These are phyloP conservation scores for Ceratobasidium sp. DNA, from an alignment of 1,284 basidiomycete genomes.

Conservation along the genomic window DNA sequence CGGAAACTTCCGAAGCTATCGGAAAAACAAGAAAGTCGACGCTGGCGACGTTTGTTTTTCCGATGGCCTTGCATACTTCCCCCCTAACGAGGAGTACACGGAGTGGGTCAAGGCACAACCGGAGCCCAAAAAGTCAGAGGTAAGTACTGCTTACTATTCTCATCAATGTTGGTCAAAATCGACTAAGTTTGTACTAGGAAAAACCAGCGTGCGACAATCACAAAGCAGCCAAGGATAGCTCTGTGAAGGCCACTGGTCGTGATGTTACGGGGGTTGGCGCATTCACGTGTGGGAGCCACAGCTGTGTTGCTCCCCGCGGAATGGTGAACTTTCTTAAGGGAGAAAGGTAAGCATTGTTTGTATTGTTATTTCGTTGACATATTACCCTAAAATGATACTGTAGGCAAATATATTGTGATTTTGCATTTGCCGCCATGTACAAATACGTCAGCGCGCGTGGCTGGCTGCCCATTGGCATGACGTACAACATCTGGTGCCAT, in stretches of 20 bases:
- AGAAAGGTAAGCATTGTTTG: slow-evolving; percentile 5
- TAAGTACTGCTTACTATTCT: neutral
- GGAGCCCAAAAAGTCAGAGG: neutral
- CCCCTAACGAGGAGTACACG: neutral
- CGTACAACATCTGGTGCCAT: slow-evolving; percentile 29
- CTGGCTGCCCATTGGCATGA: slow-evolving; percentile 19
- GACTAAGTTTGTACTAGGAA: too few relatives aligned
- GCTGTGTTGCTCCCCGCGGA: neutral
- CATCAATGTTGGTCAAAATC: too few relatives aligned
- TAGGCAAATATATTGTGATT: slow-evolving; percentile 27
- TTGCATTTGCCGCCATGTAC: neutral
- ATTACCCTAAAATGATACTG: neutral
- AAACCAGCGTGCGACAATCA: slow-evolving; percentile 20
- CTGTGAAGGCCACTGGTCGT: neutral
- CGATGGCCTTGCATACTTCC: neutral
- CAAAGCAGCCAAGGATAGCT: neutral
- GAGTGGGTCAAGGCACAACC: neutral
- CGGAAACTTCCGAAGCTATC: slow-evolving; percentile 7
- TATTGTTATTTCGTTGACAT: too few relatives aligned
- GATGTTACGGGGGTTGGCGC: slow-evolving; percentile 28
- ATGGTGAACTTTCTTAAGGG: neutral
- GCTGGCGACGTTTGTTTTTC: slow-evolving; percentile 12
- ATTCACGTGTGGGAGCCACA: slow-evolving; percentile 9
- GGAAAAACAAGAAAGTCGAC: slow-evolving; percentile 30
- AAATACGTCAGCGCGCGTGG: neutral